Conservation (phyloP, 2,329 filamentous ascomycete species). For the Gliomastix tumulicola region DNA sequence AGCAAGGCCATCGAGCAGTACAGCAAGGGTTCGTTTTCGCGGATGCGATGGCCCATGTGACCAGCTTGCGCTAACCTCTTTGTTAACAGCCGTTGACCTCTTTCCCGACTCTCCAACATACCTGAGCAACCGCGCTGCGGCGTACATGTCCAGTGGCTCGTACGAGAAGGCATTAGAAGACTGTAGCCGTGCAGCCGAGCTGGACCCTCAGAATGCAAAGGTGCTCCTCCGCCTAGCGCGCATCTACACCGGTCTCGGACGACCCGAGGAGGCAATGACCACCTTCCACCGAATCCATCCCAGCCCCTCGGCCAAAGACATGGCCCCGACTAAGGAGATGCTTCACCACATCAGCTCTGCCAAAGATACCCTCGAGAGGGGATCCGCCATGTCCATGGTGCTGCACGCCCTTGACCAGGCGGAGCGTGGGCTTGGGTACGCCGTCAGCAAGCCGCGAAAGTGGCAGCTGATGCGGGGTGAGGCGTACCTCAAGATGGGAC, state of each 20-base stretch:
- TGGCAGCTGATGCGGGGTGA: conserved; percentile 92
- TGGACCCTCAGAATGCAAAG: conserved; percentile 83
- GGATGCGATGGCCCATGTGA: not conserved
- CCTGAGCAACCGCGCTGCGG: conserved; percentile 89
- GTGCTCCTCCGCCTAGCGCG: conserved; percentile 81
- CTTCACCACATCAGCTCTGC: conserved; percentile 73
- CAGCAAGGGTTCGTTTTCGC: conserved; percentile 66
- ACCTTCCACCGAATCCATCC: conserved; percentile 78
- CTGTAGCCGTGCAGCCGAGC: conserved; percentile 71
- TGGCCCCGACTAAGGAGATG: conserved; percentile 78
- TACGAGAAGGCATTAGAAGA: conserved; percentile 80
- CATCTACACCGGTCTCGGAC: conserved; percentile 81
- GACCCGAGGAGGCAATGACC: conserved; percentile 78
- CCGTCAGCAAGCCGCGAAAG: conserved; percentile 77
- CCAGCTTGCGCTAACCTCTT: not conserved
- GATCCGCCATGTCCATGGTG: conserved; percentile 83
- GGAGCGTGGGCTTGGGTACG: conserved; percentile 67
- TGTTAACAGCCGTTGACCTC: conserved; percentile 75
- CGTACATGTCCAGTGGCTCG: conserved; percentile 80
- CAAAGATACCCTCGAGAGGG: conserved; percentile 65
- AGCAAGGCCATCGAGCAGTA: conserved; percentile 85
- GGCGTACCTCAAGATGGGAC: conserved; percentile 88
- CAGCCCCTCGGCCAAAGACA: conserved; percentile 77
- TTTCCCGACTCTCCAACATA: conserved; percentile 83
- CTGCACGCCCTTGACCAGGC: conserved; percentile 88